These are phyloP conservation scores for Leccinum boreale DNA, from an alignment of 768 basidiomycete genomes.

Conservation along the genomic window DNA sequence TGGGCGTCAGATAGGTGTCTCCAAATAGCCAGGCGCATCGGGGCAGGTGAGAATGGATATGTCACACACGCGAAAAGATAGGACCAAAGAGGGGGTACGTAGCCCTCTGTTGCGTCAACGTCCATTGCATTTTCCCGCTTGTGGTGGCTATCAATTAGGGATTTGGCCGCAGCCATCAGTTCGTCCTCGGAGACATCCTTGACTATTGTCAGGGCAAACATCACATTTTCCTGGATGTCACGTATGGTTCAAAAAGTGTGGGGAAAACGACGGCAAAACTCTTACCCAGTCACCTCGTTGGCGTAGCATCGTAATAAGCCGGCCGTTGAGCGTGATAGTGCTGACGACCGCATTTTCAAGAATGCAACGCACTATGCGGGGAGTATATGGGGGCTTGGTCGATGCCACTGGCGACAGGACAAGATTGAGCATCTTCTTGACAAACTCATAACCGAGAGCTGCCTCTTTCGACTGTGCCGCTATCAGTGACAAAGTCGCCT, in stretches of 20 bases:
- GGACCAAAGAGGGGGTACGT: conserved; percentile 33
- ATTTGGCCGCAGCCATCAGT: conserved; percentile 50
- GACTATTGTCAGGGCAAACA: conserved; percentile 51
- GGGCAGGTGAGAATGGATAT: conserved; percentile 38
- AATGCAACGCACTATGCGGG: conserved; percentile 56
- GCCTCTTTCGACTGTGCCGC: conserved; percentile 14
- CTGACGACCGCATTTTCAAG: conserved; percentile 55
- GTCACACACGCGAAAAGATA: conserved; percentile 39
- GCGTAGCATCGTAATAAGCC: conserved; percentile 51
- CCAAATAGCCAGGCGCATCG: conserved; percentile 44
- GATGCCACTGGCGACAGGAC: conserved; percentile 43
- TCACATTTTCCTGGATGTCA: conserved; percentile 35
- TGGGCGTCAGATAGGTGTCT: conserved; percentile 38
- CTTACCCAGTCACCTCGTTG: conserved; percentile 68
- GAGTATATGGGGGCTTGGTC: conserved; percentile 44
- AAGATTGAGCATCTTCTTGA: conserved; percentile 54
- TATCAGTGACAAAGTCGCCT: not conserved
- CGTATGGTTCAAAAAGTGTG: not conserved
- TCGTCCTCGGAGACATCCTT: conserved; percentile 66
- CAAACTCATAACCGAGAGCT: conserved; percentile 46
- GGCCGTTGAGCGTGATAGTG: conserved; percentile 59
- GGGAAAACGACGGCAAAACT: not conserved
- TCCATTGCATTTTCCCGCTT: conserved; percentile 31
- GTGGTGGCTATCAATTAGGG: conserved; percentile 40
- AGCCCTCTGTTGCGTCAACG: conserved; percentile 30